Base-by-base conservation (phyloP, 179 eudicot species). In the Pouteria campechiana region DNA sequence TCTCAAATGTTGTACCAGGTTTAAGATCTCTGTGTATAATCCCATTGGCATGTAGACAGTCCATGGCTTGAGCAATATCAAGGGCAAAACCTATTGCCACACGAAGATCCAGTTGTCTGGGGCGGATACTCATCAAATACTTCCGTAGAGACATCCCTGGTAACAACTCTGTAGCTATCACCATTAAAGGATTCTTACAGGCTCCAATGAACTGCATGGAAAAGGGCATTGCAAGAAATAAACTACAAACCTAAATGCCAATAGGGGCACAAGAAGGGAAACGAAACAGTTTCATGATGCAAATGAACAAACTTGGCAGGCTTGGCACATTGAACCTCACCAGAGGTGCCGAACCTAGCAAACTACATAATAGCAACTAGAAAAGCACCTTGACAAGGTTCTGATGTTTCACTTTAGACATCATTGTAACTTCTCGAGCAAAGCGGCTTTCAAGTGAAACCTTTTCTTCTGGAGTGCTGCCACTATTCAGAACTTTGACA, bases 171-270 rank as follows among this genome's bases (percentile, higher is more conserved):
- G 96, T 70, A 33, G 86, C 98, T 57, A 86, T 76, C 55, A 90
- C 98, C 96, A 90, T 90, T 43, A 90, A 67, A 32, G 96, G 98
- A 54, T 90, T 94, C 57, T 90, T 86, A 63, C 98, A 90, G 42
- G 98, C 98, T 54, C 98, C 98, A 50, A 90, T 72, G 65, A 90
- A 90, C 98, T 90, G 96, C 70, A 76, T 42, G 44, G 11, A 21
- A 29, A 52, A 16, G 17, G 9, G 23, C 17, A 15, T 12, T 23
- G 11, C 3, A 4, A 16, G 42, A 34, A 17, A 0, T 11, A 19
- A n/a, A 23, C 21, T 12, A 14, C 41, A 52, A 32, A 25, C 17
- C n/a, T 22, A 17, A 12, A 35, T 13, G 15, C 15, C 36, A 32
- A 23, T 16, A 17, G 21, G 37, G 40, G 24, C 38, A 41, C 7